Evolutionary conservation across 2,329 filamentous ascomycete genomes (phyloP), one percentile per base, ranked within the genome.

Genomic region (Lasiodiplodia sp.): DNA sequence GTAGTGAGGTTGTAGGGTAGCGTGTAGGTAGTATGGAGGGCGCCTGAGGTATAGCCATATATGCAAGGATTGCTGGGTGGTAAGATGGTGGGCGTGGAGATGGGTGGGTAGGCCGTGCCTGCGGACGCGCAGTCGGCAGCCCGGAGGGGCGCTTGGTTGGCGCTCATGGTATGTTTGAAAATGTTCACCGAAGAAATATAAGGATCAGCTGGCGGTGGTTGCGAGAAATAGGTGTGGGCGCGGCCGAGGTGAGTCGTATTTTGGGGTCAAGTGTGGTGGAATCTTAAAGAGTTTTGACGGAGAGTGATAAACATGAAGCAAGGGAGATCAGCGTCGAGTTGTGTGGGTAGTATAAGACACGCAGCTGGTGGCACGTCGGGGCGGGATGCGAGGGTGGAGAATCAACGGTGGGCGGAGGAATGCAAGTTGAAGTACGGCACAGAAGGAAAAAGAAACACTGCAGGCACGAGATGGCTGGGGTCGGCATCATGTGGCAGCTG

Each of bases 21-120:
- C 28, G 53, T 57, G 40, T 67, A 67, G 38, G 51, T 38, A 40
- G 53, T 37, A 21, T 49, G 65, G n/a, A 47, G 65, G 25, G 23
- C 12, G 65, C 53, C 44, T 21, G 55, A 11, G 34, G 37, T 49
- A 44, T 60, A 51, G 28, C 53, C 53, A 53, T 23, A 23, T 38
- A 67, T 49, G 37, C 53, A 57, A 25, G 53, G 40, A 21, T 56
- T 38, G 63, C 53, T 34, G 66, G 66, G 66, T 4, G 57, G 66
- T 25, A 68, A n/a, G 5, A 58, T 21, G 40, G 65, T 58, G 12
- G 65, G 65, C 5, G 53, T 31, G 53, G 28, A 28, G 53, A 67
- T 58, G 28, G 65, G 65, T 8, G 65, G 65, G 40, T 67, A 67
- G 25, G 65, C 21, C 10, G 65, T 58, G 6, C 65, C 65, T 18